phyloP scores from a whole-genome alignment of 2,329 filamentous ascomycete genomes.

The Beauveria scarabaeidicola region DNA sequence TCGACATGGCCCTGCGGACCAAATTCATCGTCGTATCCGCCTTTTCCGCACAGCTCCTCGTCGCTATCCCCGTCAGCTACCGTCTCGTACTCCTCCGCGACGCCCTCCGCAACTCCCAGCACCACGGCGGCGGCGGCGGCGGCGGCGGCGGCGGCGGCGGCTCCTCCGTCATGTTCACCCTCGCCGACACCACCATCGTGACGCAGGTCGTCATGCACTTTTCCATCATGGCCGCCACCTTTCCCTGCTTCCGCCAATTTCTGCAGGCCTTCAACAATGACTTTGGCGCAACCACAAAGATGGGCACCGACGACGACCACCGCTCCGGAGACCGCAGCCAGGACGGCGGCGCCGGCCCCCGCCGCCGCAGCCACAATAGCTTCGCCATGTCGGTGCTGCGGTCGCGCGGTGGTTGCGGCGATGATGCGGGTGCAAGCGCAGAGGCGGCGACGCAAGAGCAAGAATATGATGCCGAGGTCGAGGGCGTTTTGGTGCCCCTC shows the following conservation, averaged over 20 bases:
- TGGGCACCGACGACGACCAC: conserved; percentile 6
- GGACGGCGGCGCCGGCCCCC: background rate
- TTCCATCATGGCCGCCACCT: conserved; percentile 16
- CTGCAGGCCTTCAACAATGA: conserved; percentile 15
- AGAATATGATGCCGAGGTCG: conserved; percentile 4
- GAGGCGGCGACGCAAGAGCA: background rate
- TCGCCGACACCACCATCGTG: conserved; percentile 8
- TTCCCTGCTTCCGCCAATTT: conserved; percentile 16
- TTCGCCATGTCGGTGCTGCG: conserved; percentile 12
- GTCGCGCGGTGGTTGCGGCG: background rate
- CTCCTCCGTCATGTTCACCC: background rate
- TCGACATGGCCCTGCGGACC: conserved; percentile 12
- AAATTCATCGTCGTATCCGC: conserved; percentile 14
- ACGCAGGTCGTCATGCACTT: conserved; percentile 17
- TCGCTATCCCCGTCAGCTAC: conserved; percentile 13
- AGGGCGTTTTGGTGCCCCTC: background rate
- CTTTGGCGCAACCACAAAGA: conserved; percentile 14
- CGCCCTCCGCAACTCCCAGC: background rate
- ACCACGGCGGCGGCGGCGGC: background rate
- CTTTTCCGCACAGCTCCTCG: conserved; percentile 15
- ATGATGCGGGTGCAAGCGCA: no score
- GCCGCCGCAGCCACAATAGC: background rate
- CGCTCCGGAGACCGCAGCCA: conserved; percentile 3
- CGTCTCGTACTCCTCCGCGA: conserved; percentile 11
- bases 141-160: no score